Percentiles rank a stretch among this genome's conserved stretches.
Conservation (phyloP, 2,329 filamentous ascomycete species). For the Colletotrichum chrysophilum region DNA sequence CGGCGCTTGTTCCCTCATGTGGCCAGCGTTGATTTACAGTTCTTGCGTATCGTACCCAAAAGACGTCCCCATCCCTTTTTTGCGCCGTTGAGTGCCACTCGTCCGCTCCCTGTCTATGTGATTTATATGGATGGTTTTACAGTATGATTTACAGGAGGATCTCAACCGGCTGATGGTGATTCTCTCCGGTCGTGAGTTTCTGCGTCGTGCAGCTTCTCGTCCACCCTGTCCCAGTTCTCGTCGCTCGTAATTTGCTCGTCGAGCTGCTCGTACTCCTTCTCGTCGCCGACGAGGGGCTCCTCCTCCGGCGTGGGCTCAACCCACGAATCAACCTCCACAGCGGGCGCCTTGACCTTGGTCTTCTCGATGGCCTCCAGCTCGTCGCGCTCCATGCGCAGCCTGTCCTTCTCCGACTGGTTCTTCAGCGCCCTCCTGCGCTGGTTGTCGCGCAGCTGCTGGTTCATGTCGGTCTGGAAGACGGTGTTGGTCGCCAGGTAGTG, state of each 20-base stretch:
- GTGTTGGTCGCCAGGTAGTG: slow-evolving; percentile 51
- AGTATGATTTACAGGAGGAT: neutral
- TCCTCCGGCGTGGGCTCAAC: slow-evolving; percentile 37
- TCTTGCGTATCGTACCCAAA: neutral
- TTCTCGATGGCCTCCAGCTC: slow-evolving; percentile 18
- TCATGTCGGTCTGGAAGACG: slow-evolving; percentile 30
- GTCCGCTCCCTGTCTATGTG: neutral
- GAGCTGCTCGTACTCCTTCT: neutral
- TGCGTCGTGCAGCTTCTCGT: neutral
- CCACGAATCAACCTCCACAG: slow-evolving; percentile 34
- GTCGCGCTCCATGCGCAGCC: slow-evolving; percentile 31
- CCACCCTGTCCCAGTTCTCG: neutral
- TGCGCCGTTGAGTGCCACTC: neutral
- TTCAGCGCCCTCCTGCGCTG: neutral
- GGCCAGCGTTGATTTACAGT: neutral
- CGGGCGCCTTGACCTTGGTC: neutral
- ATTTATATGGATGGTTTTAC: neutral
- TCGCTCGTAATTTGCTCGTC: neutral
- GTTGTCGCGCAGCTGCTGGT: slow-evolving; percentile 9
- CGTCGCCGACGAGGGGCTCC: slow-evolving; percentile 34
- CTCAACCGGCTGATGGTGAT: neutral
- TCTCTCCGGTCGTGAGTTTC: neutral
- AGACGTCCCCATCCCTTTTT: neutral
- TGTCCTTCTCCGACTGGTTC: slow-evolving; percentile 24
- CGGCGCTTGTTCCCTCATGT: neutral